phyloP scores from a whole-genome alignment of 345 rosid genomes.

The Hibiscus tridactylites region DNA sequence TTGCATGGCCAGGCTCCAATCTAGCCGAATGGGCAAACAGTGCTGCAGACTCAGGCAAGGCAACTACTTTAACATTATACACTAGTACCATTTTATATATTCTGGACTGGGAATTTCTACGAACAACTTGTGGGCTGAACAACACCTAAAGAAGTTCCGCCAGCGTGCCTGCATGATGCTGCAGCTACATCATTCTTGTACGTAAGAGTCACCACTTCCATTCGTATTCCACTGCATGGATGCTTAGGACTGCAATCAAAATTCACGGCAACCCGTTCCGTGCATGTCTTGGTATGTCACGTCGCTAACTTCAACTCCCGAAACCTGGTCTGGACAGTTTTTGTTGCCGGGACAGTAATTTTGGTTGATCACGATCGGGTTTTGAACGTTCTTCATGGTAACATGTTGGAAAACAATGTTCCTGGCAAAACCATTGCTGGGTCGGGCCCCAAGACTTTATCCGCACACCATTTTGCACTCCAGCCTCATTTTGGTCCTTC shows the following conservation, averaged over 20 bases:
- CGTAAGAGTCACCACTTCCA: slow-evolving; percentile 1
- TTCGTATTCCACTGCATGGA: slow-evolving; percentile 21
- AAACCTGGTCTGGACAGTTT: slow-evolving; percentile 37
- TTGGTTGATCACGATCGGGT: slow-evolving; percentile 53
- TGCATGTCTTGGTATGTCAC: slow-evolving; percentile 24
- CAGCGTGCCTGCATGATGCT: slow-evolving; percentile 47
- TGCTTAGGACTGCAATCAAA: slow-evolving; percentile 27
- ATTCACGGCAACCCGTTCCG: slow-evolving; percentile 25
- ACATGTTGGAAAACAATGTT: slow-evolving; percentile 45
- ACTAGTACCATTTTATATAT: neutral
- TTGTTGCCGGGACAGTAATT: slow-evolving; percentile 45
- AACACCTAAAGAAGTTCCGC: slow-evolving; percentile 34
- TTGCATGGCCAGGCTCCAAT: slow-evolving; percentile 18
- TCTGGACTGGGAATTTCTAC: neutral
- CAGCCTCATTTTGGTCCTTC: slow-evolving; percentile 27
- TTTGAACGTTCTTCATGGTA: slow-evolving; percentile 26
- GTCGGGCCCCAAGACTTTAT: slow-evolving; percentile 63
- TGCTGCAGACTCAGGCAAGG: slow-evolving; percentile 18
- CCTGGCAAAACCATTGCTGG: slow-evolving; percentile 43
- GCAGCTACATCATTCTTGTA: slow-evolving; percentile 17
- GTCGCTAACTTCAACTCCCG: slow-evolving; percentile 30
- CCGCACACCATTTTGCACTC: slow-evolving; percentile 53
- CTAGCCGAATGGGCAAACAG: neutral
- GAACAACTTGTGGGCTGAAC: slow-evolving; percentile 35
- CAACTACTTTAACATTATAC: neutral